Evolutionary conservation across 2,329 filamentous ascomycete species (phyloP).

Genomic region (Fusarium vanettenii): DNA sequence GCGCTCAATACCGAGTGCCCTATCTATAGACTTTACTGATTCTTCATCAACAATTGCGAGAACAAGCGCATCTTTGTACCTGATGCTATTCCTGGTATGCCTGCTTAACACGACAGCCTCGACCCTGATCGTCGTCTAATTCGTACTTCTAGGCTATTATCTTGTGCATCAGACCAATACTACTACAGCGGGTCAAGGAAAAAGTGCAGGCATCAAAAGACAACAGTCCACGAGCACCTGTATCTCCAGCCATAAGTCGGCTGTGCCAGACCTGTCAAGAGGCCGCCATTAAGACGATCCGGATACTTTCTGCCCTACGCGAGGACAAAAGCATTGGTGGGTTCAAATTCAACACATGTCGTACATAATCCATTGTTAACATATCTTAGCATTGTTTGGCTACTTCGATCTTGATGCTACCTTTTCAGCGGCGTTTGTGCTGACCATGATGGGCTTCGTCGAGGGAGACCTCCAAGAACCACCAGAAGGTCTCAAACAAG

Average conservation of each 20-base stretch:
- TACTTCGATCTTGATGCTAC: conserved; percentile 46
- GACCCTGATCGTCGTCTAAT: background rate
- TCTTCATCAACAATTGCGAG: conserved; percentile 34
- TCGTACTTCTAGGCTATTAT: conserved; percentile 40
- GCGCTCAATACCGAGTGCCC: conserved; percentile 38
- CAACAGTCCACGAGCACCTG: conserved; percentile 10
- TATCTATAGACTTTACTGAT: conserved; percentile 38
- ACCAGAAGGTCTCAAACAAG: conserved; percentile 38
- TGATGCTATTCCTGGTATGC: conserved; percentile 43
- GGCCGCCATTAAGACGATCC: conserved; percentile 43
- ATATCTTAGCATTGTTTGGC: conserved; percentile 37
- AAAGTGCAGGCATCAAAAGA: conserved; percentile 36
- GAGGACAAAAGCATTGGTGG: conserved; percentile 38
- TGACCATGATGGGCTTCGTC: conserved; percentile 45
- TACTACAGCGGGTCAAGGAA: conserved; percentile 45
- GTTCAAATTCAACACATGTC: background rate
- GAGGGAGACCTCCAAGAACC: conserved; percentile 36
- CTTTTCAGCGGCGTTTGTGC: conserved; percentile 44
- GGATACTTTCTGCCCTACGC: conserved; percentile 36
- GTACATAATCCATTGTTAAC: background rate
- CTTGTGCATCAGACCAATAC: conserved; percentile 43
- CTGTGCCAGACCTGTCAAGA: conserved; percentile 42
- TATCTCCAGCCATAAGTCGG: conserved; percentile 31
- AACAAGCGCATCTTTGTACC: conserved; percentile 42
- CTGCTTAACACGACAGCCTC: too few species aligned